A percentile compares a stretch with the other conserved stretches of the same genome.
phyloP scores from a whole-genome alignment of 2,329 filamentous ascomycete genomes.

The Colletotrichum cordylinicola region DNA sequence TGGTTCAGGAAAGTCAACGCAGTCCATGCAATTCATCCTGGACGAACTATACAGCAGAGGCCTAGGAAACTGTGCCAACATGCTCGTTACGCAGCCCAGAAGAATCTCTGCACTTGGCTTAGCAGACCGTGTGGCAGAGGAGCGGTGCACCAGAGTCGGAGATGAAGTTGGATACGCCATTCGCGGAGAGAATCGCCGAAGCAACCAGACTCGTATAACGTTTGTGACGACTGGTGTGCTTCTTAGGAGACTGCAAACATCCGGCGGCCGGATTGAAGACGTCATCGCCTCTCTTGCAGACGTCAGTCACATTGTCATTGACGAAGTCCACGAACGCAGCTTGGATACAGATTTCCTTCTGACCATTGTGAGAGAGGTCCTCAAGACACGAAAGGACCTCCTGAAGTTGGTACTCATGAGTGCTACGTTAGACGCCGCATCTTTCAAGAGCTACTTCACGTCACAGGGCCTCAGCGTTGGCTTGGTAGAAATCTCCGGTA shows the following conservation, averaged over 20 bases:
- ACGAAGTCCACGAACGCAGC: constrained; percentile 95
- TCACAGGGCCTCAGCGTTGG: constrained; percentile 73
- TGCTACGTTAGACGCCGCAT: constrained; percentile 87
- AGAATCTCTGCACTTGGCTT: constrained; percentile 93
- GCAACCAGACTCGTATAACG: constrained; percentile 80
- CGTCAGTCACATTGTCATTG: constrained; percentile 92
- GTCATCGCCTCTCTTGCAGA: constrained; percentile 83
- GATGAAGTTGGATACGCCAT: constrained; percentile 93
- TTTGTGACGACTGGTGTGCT: constrained; percentile 97
- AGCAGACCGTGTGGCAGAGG: constrained; percentile 92
- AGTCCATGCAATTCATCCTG: constrained; percentile 94
- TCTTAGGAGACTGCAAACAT: constrained; percentile 87
- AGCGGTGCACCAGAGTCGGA: constrained; percentile 81
- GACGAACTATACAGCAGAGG: constrained; percentile 84
- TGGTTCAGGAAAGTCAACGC: constrained; percentile 95
- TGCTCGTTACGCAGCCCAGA: constrained; percentile 94
- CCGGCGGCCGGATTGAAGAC: constrained; percentile 79
- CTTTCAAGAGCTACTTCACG: constrained; percentile 86
- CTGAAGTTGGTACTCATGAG: constrained; percentile 95
- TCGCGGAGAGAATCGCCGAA: constrained; percentile 83
- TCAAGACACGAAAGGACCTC: constrained; percentile 76
- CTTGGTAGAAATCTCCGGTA: constrained; percentile 83
- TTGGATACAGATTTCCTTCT: constrained; percentile 94
- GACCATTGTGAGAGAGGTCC: constrained; percentile 83
- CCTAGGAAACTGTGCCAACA: constrained; percentile 80